Evolutionary conservation across 306 rosid species (phyloP).

Genomic region (Hippophae tibetana): DNA sequence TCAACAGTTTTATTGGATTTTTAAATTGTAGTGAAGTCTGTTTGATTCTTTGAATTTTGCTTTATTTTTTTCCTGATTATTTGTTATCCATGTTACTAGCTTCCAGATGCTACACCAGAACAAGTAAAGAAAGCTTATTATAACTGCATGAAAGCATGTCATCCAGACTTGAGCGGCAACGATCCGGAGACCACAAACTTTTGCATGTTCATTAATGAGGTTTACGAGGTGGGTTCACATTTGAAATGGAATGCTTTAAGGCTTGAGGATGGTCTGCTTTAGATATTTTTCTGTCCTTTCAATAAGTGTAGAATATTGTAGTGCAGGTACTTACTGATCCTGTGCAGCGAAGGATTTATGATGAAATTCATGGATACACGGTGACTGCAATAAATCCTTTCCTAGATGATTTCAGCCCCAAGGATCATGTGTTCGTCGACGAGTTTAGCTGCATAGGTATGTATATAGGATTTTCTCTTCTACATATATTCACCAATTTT

Average conservation of each 20-base stretch:
- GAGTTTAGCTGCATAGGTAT: constrained; percentile 96
- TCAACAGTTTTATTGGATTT: not conserved
- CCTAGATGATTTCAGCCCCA: constrained; percentile 46
- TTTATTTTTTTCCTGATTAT: constrained; percentile 16
- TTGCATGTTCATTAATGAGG: constrained; percentile 86
- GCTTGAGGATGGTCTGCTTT: constrained; percentile 7
- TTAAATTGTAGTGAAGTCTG: not conserved
- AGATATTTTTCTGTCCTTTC: constrained; percentile 11
- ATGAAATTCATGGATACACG: constrained; percentile 90
- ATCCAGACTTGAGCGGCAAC: constrained; percentile 89
- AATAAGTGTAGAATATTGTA: constrained; percentile 25
- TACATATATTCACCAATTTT: not conserved
- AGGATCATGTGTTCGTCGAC: constrained; percentile 82
- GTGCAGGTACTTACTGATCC: constrained; percentile 97
- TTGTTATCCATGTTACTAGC: constrained; percentile 34
- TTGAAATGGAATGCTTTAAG: constrained; percentile 16
- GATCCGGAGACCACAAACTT: constrained; percentile 72
- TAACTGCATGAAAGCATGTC: constrained; percentile 94
- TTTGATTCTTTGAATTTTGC: not conserved
- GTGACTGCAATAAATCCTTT: constrained; percentile 83
- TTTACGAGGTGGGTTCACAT: constrained; percentile 57
- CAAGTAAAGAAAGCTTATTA: constrained; percentile 87
- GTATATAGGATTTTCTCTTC: not conserved
- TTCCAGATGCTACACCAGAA: constrained; percentile 79
- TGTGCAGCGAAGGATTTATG: constrained; percentile 83